These are phyloP conservation scores for Boeremia lycopersici DNA, from an alignment of 2,329 filamentous ascomycete genomes.

Conservation along the genomic window DNA sequence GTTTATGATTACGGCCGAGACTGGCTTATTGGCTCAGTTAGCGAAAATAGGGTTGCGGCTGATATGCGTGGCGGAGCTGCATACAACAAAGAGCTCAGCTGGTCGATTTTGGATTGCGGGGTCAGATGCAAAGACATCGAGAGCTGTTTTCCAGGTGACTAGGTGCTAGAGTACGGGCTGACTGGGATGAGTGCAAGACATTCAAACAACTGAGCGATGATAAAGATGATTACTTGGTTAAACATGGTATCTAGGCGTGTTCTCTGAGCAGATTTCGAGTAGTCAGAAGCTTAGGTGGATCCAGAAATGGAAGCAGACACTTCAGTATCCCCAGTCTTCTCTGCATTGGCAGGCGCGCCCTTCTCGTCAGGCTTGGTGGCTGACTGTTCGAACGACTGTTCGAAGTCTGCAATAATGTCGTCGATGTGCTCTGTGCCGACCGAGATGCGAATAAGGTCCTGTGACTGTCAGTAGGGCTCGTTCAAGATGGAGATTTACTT, in stretches of 20 bases:
- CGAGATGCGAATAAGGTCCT: slow-evolving; percentile 92
- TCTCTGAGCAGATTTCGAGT: background rate
- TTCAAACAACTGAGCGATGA: too few species aligned
- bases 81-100: too few species aligned
- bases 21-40: background rate
- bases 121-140: too few species aligned
- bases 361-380: slow-evolving; percentile 52
- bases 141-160: too few species aligned
- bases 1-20: background rate
- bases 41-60: background rate
- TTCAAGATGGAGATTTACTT: too few species aligned
- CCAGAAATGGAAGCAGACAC: slow-evolving; percentile 39
- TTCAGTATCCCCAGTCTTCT: slow-evolving; percentile 38
- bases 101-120: too few species aligned
- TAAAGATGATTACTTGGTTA: too few species aligned
- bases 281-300: slow-evolving; percentile 26
- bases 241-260: background rate
- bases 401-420: slow-evolving; percentile 94
- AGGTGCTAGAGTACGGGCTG: too few species aligned
- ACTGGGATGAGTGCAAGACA: too few species aligned
- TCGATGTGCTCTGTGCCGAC: slow-evolving; percentile 97
- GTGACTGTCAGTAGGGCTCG: slow-evolving; percentile 18
- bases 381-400: slow-evolving; percentile 78
- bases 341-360: slow-evolving; percentile 41
- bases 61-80: too few species aligned